A percentile compares a stretch with the other conserved stretches of the same genome.
These are phyloP conservation scores for Geosmithia flava DNA, from an alignment of 2,329 filamentous ascomycete genomes.

Conservation along the genomic window DNA sequence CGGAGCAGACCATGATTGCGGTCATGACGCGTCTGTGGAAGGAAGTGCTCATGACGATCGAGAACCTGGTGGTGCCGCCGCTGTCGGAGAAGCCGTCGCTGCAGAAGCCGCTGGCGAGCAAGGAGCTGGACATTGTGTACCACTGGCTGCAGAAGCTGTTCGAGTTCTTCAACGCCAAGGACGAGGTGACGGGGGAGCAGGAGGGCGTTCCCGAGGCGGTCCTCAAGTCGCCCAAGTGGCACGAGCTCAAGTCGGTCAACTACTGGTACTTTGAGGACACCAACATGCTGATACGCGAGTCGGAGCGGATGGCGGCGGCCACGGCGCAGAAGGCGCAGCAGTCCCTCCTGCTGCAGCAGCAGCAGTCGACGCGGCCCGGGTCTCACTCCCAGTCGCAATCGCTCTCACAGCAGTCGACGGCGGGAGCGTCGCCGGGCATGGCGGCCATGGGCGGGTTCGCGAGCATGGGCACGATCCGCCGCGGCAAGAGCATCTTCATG, in stretches of 20 bases:
- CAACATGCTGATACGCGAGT: conserved; percentile 85
- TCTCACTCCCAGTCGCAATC: conserved; percentile 15
- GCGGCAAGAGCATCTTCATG: conserved; percentile 79
- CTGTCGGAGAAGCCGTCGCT: conserved; percentile 87
- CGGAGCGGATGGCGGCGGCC: conserved; percentile 86
- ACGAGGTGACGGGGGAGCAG: conserved; percentile 68
- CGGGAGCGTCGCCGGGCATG: conserved; percentile 23
- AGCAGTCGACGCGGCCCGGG: conserved; percentile 27
- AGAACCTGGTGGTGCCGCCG: conserved; percentile 80
- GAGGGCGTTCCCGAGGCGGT: conserved; percentile 84
- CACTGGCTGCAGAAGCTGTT: conserved; percentile 87
- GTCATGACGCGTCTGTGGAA: conserved; percentile 99
- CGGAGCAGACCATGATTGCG: conserved; percentile 90
- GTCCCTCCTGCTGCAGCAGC: conserved; percentile 46
- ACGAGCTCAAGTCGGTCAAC: conserved; percentile 89
- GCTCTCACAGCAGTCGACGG: conserved; percentile 41
- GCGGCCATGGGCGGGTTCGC: conserved; percentile 29
- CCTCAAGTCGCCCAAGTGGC: conserved; percentile 94
- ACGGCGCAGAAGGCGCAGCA: conserved; percentile 65
- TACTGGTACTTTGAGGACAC: conserved; percentile 98
- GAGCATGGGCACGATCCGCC: conserved; percentile 55
- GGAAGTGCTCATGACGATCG: conserved; percentile 85
- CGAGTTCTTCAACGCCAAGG: conserved; percentile 87
- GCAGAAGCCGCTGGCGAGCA: conserved; percentile 62
- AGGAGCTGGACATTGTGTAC: conserved; percentile 90